Conservation (phyloP, 2,329 filamentous ascomycete genomes). For the Aspergillus tanneri region DNA sequence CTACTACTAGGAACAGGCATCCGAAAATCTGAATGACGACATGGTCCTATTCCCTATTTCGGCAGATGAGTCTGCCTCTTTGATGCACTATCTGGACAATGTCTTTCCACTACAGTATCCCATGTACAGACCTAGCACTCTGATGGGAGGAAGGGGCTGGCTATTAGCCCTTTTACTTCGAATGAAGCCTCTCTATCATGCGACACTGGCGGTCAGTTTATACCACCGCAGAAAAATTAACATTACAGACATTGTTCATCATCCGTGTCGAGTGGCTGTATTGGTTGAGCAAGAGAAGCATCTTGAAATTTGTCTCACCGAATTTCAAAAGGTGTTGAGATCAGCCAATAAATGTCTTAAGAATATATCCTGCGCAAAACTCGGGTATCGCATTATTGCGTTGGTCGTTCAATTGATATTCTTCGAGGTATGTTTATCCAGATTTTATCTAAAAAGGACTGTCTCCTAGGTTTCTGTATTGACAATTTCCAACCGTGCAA, state of each 20-base stretch:
- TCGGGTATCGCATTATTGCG: neutral
- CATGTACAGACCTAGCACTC: neutral
- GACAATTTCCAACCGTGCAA: neutral
- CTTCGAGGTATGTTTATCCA: neutral
- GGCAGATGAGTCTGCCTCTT: neutral
- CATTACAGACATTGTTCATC: neutral
- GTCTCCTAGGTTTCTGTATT: neutral
- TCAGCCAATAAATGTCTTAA: neutral
- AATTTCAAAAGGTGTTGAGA: neutral
- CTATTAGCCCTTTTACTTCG: neutral
- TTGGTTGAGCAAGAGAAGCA: neutral
- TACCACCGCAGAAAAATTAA: neutral
- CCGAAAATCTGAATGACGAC: neutral
- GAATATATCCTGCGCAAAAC: neutral
- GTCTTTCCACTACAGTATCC: neutral
- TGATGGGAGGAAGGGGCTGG: neutral
- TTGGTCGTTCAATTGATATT: neutral
- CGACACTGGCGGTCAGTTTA: neutral
- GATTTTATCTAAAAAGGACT: no score
- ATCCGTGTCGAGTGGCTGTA: neutral
- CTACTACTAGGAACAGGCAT: neutral
- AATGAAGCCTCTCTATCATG: neutral
- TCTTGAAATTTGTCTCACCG: neutral
- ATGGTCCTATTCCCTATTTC: neutral
- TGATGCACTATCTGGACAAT: neutral